Conservation (phyloP, 257 asterid genomes). For the Verbena officinalis region DNA sequence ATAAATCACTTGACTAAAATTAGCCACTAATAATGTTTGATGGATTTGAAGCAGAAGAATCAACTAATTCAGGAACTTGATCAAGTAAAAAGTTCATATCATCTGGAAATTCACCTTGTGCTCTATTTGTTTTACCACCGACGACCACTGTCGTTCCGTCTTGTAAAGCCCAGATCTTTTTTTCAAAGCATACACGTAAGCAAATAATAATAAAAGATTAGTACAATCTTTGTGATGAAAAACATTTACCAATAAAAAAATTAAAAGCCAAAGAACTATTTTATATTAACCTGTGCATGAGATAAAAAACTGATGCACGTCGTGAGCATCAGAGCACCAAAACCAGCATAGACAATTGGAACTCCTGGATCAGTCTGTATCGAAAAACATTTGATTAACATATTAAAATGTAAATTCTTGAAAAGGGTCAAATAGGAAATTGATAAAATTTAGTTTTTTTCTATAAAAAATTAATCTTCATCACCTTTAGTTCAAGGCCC, state of each 20-base stretch:
- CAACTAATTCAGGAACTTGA: constrained; percentile 77
- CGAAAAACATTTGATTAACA: constrained; percentile 7
- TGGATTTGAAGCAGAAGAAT: constrained; percentile 46
- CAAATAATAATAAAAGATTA: constrained; percentile 12
- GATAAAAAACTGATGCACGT: constrained; percentile 87
- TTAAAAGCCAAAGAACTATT: neutral
- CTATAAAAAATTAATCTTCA: neutral
- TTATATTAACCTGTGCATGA: constrained; percentile 71
- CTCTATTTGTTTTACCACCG: constrained; percentile 87
- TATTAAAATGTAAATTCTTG: too few relatives aligned
- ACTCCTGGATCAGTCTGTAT: constrained; percentile 87
- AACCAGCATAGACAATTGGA: constrained; percentile 81
- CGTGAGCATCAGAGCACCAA: constrained; percentile 91
- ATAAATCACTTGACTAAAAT: neutral
- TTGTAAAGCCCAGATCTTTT: constrained; percentile 84
- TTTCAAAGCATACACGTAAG: constrained; percentile 1
- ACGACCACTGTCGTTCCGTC: constrained; percentile 73
- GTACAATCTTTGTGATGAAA: neutral
- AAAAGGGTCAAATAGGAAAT: neutral
- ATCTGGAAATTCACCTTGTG: constrained; percentile 76
- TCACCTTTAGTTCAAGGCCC: constrained; percentile 84
- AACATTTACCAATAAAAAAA: neutral
- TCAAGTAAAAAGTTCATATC: constrained; percentile 69
- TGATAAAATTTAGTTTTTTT: neutral
- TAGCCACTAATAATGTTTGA: constrained; percentile 45